Base-by-base conservation (phyloP, 176 grass and related monocot genomes). In the Puya raimondii region DNA sequence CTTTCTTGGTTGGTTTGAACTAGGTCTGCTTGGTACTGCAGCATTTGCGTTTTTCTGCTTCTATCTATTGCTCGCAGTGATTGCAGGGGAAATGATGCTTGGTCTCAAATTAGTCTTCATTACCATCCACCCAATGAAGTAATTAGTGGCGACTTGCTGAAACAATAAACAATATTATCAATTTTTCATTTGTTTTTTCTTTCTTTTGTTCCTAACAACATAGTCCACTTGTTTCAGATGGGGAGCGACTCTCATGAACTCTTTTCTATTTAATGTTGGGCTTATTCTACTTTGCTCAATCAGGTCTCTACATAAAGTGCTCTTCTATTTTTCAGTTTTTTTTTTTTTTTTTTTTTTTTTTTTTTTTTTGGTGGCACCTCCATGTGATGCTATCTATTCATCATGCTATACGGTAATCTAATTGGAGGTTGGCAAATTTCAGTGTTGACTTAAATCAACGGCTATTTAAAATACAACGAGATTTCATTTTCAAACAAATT, bases 101-200 rank as follows among this genome's bases (percentile, higher is more conserved):
- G 95, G 95, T 27, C 73, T 99, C 74, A 99, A 94, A 85, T 76
- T 99, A 72, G 90, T 99, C 78, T 99, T 99, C 70, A 94, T 99
- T 59, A 99, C 90, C 64, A 99, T 99, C 76, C 95, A 99, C 80
- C 95, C 95, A n/a, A 99, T 99, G 95, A 99, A 99, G 95, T 99
- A 99, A 78, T 67, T 51, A 50, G 51, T 56, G 68, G 10, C 4
- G 7, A 65, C 86, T 11, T 54, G 4, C 18, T 82, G 10, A 14
- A 29, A 8, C 33, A 42, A 42, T 42, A 4, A 42, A 42, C 4
- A 42, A 22, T 56, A 10, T 18, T 17, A 0, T 81, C 64, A 23
- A 47, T 52, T 66, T 21, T 76, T 10, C 0, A 20, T 13, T 56
- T n/a, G n/a, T n/a, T n/a, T n/a, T 16, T 73, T 11, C 54, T 53